These are phyloP conservation scores for Amylocystis lapponica DNA, from an alignment of 768 basidiomycete species.

Conservation along the genomic window DNA sequence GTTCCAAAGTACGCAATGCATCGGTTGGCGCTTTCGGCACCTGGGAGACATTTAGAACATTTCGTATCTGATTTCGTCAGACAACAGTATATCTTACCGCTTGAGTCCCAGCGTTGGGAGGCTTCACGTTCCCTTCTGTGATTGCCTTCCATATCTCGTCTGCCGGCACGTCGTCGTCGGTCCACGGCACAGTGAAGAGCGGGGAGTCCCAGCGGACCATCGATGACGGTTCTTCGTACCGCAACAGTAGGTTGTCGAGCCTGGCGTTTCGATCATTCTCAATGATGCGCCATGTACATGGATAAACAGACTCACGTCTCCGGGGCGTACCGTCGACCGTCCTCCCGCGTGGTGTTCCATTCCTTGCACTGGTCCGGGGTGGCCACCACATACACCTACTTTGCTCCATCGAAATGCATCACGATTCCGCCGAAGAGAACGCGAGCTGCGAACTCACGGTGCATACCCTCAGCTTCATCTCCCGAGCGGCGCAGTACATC, in stretches of 20 bases:
- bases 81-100: slow-evolving; percentile 57
- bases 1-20: slow-evolving; percentile 81
- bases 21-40: slow-evolving; percentile 79
- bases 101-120: slow-evolving; percentile 81
- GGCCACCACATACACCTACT: slow-evolving; percentile 71
- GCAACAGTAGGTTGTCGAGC: slow-evolving; percentile 78
- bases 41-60: slow-evolving; percentile 34
- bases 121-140: slow-evolving; percentile 74
- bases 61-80: neutral
- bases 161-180: slow-evolving; percentile 58
- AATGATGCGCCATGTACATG: slow-evolving; percentile 6
- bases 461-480: slow-evolving; percentile 77
- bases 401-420: slow-evolving; percentile 8
- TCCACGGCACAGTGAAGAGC: slow-evolving; percentile 78
- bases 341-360: slow-evolving; percentile 60
- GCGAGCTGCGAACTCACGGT: slow-evolving; percentile 61
- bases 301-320: slow-evolving; percentile 53
- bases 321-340: slow-evolving; percentile 47
- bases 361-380: slow-evolving; percentile 68
- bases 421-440: neutral
- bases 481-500: slow-evolving; percentile 92
- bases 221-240: slow-evolving; percentile 95
- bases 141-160: slow-evolving; percentile 77
- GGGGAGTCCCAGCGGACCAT: slow-evolving; percentile 99
- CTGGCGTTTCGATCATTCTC: slow-evolving; percentile 32